Evolutionary conservation across 2,329 filamentous ascomycete genomes (phyloP).

Genomic region (Eutypella sp.): DNA sequence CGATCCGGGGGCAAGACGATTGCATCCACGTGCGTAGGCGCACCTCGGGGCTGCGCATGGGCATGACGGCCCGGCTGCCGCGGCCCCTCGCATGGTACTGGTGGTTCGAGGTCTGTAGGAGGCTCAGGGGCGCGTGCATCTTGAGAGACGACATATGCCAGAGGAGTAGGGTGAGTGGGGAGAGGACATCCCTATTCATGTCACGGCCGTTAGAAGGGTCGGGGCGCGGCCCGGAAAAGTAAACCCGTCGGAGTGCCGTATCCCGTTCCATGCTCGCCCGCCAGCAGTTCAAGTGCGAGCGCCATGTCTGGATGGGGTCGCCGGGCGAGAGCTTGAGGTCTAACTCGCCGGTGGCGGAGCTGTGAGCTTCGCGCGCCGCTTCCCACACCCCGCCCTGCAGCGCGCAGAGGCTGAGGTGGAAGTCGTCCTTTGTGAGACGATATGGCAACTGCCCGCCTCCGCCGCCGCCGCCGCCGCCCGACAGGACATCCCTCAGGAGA

Average conservation of each 20-base stretch:
- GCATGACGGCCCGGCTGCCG: no score
- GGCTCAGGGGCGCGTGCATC: no score
- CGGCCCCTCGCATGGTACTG: no score
- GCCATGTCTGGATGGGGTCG: neutral
- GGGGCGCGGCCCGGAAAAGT: no score
- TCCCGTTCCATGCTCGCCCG: neutral
- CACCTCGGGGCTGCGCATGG: no score
- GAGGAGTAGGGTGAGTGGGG: no score
- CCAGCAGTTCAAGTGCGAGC: neutral
- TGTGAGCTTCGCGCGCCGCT: slow-evolving; percentile 13
- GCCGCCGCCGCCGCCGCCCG: slow-evolving; percentile 1
- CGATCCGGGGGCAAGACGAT: no score
- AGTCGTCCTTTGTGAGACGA: slow-evolving; percentile 17
- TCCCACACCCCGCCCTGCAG: slow-evolving; percentile 18
- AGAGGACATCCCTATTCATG: no score
- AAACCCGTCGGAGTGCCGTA: neutral
- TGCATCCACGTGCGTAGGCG: no score
- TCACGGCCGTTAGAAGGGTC: no score
- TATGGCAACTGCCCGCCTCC: slow-evolving; percentile 6
- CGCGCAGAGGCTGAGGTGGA: slow-evolving; percentile 20
- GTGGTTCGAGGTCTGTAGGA: no score
- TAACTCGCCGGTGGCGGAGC: slow-evolving; percentile 19
- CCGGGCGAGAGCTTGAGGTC: neutral
- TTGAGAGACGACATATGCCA: no score
- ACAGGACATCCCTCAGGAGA: slow-evolving; percentile 10